Evolutionary conservation across 2,329 filamentous ascomycete species (phyloP), one percentile per base, ranked within the genome.

Genomic region (Trichoderma citrinoviride): DNA sequence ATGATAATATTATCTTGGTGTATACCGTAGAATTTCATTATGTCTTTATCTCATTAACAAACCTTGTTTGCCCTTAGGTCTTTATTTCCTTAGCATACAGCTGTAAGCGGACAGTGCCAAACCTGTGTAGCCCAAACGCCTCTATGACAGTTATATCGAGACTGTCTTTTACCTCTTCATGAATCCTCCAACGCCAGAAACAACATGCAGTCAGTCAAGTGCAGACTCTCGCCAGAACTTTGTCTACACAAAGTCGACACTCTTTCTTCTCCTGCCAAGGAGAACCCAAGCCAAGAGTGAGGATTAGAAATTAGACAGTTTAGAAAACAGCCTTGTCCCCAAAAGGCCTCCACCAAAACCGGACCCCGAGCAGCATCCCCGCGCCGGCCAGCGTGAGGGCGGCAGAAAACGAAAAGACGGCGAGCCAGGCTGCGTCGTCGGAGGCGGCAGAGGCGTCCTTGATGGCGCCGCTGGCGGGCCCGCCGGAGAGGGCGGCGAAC

Each of bases 401-500:
- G 7, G 67, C 67, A 1, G 69, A 67, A 23, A 72, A 71, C 12
- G 61, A 12, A 8, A 64, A 66, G 8, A 68, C 66, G 5, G 46
- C 64, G 12, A 65, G 5, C 70, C 68, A 71, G 6, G n/a, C n/a
- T n/a, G n/a, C n/a, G n/a, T n/a, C n/a, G n/a, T n/a, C n/a, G n/a
- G n/a, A n/a, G n/a, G 29, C 64, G n/a, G 3, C 27, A 7, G 55
- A 37, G 12, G 29, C 44, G 21, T 69, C 68, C 19, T 68, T 64
- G 44, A 73, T 65, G 19, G 61, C 61, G 1, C 70, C 71, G 17
- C 67, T 67, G 43, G 72, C 55, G 1, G 73, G 72, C 3, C 70
- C 71, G 2, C 70, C 71, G 1, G 67, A 67, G 6, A 75, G 65
- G 15, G 70, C 69, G 25, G 72, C 72, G 3, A 71, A 43, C 0